A percentile compares a stretch with the other conserved stretches of the same genome.
phyloP scores from a whole-genome alignment of 2,329 filamentous ascomycete species.

The Colletotrichum navitas region DNA sequence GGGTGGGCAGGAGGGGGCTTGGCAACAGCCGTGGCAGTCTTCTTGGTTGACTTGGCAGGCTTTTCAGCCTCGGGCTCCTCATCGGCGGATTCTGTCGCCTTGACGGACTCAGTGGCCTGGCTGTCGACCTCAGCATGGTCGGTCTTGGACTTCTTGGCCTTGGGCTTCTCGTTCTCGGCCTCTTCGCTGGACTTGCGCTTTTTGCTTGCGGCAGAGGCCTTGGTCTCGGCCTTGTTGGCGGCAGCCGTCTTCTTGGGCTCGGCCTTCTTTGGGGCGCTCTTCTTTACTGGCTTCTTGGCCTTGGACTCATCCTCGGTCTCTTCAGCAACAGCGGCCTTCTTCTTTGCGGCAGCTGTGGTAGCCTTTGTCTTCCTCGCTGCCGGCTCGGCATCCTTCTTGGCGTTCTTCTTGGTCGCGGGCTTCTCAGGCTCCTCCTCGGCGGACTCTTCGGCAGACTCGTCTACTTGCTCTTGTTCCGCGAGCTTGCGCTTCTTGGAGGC shows the following conservation, averaged over 20 bases:
- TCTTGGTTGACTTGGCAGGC: conserved; percentile 42
- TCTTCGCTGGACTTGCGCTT: conserved; percentile 43
- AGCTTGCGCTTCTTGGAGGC: conserved; percentile 42
- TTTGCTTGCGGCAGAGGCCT: conserved; percentile 40
- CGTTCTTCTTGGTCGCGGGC: conserved; percentile 32
- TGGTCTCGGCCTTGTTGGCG: conserved; percentile 54
- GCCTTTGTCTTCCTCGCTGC: conserved; percentile 37
- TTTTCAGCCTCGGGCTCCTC: conserved; percentile 35
- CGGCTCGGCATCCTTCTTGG: conserved; percentile 53
- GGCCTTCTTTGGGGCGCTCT: conserved; percentile 45
- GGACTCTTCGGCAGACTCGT: conserved; percentile 18
- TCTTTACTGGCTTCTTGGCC: conserved; percentile 59
- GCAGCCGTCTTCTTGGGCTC: conserved; percentile 60
- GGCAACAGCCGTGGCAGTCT: conserved; percentile 35
- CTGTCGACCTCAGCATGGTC: conserved; percentile 37
- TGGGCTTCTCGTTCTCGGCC: conserved; percentile 42
- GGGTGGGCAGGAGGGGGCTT: conserved; percentile 34
- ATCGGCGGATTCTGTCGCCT: conserved; percentile 27
- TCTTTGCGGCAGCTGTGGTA: conserved; percentile 36
- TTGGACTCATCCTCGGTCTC: conserved; percentile 44
- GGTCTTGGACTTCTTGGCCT: conserved; percentile 43
- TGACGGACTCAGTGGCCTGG: conserved; percentile 39
- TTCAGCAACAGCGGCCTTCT: conserved; percentile 64
- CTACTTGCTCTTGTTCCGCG: conserved; percentile 22
- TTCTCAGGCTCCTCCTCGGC: conserved; percentile 21